Conservation (phyloP, 2,329 filamentous ascomycete genomes). For the Colletotrichum aenigma region DNA sequence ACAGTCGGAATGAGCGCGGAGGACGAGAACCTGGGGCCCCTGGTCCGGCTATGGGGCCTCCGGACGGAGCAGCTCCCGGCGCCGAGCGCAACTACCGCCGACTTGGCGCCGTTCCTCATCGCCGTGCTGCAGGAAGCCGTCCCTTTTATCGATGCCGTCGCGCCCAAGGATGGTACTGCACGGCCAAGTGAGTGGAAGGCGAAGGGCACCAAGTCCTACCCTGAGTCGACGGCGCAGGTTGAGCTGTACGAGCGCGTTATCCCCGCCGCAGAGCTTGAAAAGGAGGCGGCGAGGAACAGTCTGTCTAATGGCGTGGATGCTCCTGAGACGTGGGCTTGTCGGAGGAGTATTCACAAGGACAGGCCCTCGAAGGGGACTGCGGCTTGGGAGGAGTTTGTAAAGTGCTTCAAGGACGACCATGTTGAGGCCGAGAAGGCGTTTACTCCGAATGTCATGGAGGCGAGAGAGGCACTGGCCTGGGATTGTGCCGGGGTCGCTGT, state of each 20-base stretch:
- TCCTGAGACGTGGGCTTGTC: constrained; percentile 66
- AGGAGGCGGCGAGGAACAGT: constrained; percentile 37
- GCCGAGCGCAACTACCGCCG: constrained; percentile 38
- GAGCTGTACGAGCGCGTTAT: constrained; percentile 58
- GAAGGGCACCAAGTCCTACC: constrained; percentile 53
- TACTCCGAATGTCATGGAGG: constrained; percentile 39
- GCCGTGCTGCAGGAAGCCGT: constrained; percentile 62
- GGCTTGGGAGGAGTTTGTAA: constrained; percentile 66
- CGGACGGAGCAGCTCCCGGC: constrained; percentile 51
- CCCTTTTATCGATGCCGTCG: constrained; percentile 60
- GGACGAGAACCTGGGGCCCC: constrained; percentile 42
- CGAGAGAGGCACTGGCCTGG: constrained; percentile 46
- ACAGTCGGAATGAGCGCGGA: neutral
- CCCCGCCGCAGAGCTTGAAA: constrained; percentile 44
- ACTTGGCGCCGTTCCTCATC: constrained; percentile 55
- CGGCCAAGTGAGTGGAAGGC: constrained; percentile 52
- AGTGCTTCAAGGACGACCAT: constrained; percentile 57
- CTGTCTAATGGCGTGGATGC: constrained; percentile 24
- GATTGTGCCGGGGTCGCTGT: constrained; percentile 46
- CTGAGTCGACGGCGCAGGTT: constrained; percentile 54
- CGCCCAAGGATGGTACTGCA: constrained; percentile 40
- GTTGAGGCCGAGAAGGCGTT: constrained; percentile 44
- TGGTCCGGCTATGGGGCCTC: constrained; percentile 60
- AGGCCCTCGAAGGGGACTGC: constrained; percentile 56
- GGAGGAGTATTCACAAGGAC: constrained; percentile 66